Evolutionary conservation across 2,329 filamentous ascomycete species (phyloP).

Genomic region (Phialocephala sp.): DNA sequence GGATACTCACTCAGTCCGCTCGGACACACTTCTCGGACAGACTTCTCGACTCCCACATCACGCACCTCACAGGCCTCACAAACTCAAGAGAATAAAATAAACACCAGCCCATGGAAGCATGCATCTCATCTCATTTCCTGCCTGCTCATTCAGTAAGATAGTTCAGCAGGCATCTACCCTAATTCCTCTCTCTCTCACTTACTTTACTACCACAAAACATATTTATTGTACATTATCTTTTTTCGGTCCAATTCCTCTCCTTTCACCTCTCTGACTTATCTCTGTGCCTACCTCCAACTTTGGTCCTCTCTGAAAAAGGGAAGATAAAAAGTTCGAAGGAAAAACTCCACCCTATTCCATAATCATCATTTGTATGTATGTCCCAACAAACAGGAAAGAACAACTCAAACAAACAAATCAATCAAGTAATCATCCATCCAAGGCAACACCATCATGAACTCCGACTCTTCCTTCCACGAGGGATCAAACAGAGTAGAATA

Average conservation of each 20-base stretch:
- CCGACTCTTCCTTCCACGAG: neutral
- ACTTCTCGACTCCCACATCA: neutral
- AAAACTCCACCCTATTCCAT: constrained; percentile 8
- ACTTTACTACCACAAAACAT: neutral
- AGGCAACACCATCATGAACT: constrained; percentile 3
- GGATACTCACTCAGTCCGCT: neutral
- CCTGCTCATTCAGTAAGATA: neutral
- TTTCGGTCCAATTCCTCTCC: neutral
- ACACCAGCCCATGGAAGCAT: neutral
- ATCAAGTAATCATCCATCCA: neutral
- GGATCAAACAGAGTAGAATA: neutral
- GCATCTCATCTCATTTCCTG: neutral
- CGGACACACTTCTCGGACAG: too few relatives aligned
- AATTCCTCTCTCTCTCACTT: neutral
- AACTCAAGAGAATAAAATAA: neutral
- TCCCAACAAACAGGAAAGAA: neutral
- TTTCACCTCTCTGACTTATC: neutral
- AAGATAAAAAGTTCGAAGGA: neutral
- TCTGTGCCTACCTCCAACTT: too few relatives aligned
- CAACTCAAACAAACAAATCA: neutral
- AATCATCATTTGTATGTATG: constrained; percentile 12
- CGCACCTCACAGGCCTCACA: neutral
- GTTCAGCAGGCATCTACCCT: neutral
- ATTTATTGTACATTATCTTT: constrained; percentile 12
- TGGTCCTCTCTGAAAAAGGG: neutral